phyloP scores from a whole-genome alignment of 2,329 filamentous ascomycete genomes.

The Penicillium sp. region DNA sequence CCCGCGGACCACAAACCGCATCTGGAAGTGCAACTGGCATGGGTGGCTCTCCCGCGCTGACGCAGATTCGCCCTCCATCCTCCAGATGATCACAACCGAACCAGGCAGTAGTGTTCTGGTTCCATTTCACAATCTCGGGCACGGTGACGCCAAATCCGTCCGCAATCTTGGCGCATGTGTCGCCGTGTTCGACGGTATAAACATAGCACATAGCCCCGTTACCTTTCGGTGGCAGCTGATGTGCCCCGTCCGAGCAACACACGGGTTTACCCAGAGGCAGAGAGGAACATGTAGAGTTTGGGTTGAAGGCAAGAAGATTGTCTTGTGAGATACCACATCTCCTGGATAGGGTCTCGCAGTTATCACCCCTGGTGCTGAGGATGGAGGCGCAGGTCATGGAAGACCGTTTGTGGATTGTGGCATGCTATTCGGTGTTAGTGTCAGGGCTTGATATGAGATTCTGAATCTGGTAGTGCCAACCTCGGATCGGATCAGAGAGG shows the following conservation, averaged over 20 bases:
- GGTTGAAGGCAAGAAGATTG: not conserved
- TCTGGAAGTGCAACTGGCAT: slow-evolving; percentile 2
- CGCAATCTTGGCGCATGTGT: slow-evolving; percentile 1
- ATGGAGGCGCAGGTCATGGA: not conserved
- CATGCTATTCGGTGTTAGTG: not conserved
- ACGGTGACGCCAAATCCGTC: not conserved
- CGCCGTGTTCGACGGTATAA: not conserved
- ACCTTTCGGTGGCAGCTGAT: not conserved
- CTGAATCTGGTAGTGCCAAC: not conserved
- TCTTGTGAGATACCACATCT: not conserved
- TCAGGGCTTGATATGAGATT: not conserved
- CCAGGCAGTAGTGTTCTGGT: slow-evolving; percentile 1
- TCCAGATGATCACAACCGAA: not conserved
- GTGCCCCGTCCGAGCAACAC: not conserved
- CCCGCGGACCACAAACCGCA: slow-evolving; percentile 6
- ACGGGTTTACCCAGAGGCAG: not conserved
- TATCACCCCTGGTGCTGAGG: not conserved
- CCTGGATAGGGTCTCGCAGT: not conserved
- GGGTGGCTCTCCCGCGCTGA: not conserved
- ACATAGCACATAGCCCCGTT: not conserved
- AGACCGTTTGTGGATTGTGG: not conserved
- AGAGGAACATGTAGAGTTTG: not conserved
- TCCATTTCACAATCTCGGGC: slow-evolving; percentile 4
- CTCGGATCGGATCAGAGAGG: not conserved
- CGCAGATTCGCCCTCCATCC: not conserved